phyloP scores from a whole-genome alignment of 768 basidiomycete genomes.

The Cystofilobasidium ferigula region DNA sequence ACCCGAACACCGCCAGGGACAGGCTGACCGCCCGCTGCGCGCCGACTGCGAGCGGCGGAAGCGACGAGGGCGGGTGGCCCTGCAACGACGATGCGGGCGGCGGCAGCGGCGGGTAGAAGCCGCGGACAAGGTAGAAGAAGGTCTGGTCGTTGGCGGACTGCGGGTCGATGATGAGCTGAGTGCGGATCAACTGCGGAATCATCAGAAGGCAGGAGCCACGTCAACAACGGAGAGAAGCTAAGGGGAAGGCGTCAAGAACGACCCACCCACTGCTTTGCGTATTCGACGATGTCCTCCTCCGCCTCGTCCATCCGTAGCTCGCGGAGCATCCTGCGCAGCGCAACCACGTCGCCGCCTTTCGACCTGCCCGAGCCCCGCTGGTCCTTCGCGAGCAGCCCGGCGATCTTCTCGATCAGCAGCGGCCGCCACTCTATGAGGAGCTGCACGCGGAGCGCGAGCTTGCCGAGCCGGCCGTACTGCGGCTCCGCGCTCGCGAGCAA shows the following conservation, averaged over 20 bases:
- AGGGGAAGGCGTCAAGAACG: neutral
- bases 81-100: neutral
- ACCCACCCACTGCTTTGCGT: no score
- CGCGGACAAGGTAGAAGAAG: neutral
- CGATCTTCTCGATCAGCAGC: neutral
- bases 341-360: neutral
- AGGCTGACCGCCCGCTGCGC: no score
- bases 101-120: neutral
- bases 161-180: neutral
- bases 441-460: neutral
- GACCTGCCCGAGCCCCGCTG: neutral
- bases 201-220: no score
- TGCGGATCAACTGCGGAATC: neutral
- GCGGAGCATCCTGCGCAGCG: neutral
- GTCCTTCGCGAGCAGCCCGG: neutral
- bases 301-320: no score
- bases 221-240: no score
- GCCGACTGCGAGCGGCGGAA: no score
- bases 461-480: neutral
- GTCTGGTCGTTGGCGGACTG: neutral
- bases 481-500: neutral
- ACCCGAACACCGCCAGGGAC: no score
- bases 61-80: neutral
- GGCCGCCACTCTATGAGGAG: neutral
- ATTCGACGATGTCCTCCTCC: no score